Evolutionary conservation across 139 green algal genomes (phyloP).

Genomic region (Chlamydomonas schloesseri): DNA sequence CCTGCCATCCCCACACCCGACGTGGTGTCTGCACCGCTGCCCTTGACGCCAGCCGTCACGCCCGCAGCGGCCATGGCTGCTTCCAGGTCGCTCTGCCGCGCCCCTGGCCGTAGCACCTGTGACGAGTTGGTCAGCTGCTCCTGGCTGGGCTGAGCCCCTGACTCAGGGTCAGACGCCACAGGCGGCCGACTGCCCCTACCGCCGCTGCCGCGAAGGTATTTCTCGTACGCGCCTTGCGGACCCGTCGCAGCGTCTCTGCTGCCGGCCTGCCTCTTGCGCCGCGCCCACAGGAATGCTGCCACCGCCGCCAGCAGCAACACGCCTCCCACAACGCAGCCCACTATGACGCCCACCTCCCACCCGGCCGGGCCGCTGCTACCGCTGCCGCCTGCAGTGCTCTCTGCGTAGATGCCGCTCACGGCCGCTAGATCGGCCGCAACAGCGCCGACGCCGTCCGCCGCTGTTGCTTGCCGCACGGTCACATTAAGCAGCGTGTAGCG

Average conservation of each 20-base stretch:
- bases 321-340: conserved; percentile 21
- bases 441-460: background rate
- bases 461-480: background rate
- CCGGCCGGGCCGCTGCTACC: background rate
- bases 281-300: background rate
- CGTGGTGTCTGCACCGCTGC: no score
- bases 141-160: no score
- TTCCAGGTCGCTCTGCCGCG: background rate
- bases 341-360: conserved; percentile 1
- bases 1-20: no score
- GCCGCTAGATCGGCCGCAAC: background rate
- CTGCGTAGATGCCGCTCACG: background rate
- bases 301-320: background rate
- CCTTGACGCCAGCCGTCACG: background rate
- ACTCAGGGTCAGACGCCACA: no score
- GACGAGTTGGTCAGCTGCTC: background rate
- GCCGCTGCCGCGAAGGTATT: background rate
- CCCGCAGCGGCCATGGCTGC: background rate
- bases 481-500: background rate
- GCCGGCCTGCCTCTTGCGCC: background rate
- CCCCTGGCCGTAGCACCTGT: background rate
- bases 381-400: background rate
- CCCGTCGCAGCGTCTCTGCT: background rate
- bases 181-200: background rate
- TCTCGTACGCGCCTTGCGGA: background rate